phyloP scores from a whole-genome alignment of 306 rosid species.

The Sicyos baderoa region DNA sequence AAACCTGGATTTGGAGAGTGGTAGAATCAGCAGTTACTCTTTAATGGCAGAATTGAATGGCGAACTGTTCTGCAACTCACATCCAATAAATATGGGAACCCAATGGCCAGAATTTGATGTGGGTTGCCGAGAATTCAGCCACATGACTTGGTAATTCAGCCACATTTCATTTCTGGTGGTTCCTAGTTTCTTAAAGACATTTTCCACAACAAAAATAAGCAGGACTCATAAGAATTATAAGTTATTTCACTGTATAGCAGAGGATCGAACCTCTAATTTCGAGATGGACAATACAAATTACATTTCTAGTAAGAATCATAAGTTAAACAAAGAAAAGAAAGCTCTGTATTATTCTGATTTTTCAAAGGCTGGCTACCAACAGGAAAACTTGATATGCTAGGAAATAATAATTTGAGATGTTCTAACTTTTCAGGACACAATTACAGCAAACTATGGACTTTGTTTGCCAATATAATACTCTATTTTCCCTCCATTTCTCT shows the following conservation, averaged over 20 bases:
- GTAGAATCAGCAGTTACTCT: background rate
- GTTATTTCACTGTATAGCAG: background rate
- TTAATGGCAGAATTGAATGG: background rate
- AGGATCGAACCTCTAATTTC: no score
- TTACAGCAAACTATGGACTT: constrained; percentile 26
- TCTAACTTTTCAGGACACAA: constrained; percentile 35
- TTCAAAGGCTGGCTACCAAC: background rate
- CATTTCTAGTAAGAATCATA: background rate
- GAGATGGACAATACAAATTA: no score
- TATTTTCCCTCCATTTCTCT: constrained; percentile 26
- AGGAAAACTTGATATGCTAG: background rate
- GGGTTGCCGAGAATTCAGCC: constrained; percentile 14
- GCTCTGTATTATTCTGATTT: constrained; percentile 1
- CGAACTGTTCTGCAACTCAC: background rate
- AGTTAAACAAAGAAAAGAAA: background rate
- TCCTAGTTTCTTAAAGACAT: background rate
- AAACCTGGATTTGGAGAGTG: background rate
- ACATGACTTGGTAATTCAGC: background rate
- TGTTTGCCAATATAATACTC: constrained; percentile 25
- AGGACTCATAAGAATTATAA: background rate
- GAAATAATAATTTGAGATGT: constrained; percentile 4
- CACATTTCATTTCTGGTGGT: constrained; percentile 8
- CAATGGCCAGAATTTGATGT: constrained; percentile 2
- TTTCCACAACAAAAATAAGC: constrained; percentile 5
- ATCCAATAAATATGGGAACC: constrained; percentile 5